Conservation (phyloP, 2,329 filamentous ascomycete genomes). For the Talaromyces sp. region DNA sequence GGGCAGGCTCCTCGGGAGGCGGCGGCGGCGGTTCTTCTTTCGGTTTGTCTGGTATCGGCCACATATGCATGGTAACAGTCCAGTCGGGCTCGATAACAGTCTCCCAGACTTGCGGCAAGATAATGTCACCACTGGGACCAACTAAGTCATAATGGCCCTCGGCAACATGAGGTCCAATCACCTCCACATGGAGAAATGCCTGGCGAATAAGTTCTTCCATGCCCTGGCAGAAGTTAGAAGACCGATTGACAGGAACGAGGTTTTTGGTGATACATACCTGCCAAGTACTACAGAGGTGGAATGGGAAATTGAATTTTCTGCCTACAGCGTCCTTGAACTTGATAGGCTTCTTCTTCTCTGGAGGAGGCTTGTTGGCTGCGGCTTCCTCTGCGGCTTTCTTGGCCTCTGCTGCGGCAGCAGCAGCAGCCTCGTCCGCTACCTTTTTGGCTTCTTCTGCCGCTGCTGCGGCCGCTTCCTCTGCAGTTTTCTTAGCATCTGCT, state of each 20-base stretch:
- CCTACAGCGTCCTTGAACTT: constrained; percentile 89
- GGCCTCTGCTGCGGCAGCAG: constrained; percentile 41
- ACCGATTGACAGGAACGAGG: background rate
- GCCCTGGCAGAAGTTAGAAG: constrained; percentile 49
- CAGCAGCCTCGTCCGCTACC: constrained; percentile 43
- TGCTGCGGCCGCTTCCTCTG: constrained; percentile 33
- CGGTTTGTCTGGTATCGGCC: constrained; percentile 54
- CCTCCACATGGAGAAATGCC: constrained; percentile 73
- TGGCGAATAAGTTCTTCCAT: constrained; percentile 85
- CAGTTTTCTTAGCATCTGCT: constrained; percentile 46
- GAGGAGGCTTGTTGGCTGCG: constrained; percentile 35
- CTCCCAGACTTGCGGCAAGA: constrained; percentile 76
- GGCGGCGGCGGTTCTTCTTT: constrained; percentile 32
- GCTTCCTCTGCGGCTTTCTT: constrained; percentile 28
- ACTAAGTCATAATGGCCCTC: constrained; percentile 76
- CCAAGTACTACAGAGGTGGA: constrained; percentile 79
- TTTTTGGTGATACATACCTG: constrained; percentile 50
- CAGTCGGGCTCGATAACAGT: constrained; percentile 74
- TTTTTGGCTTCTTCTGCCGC: constrained; percentile 44
- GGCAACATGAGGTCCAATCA: constrained; percentile 69
- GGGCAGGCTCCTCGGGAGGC: constrained; percentile 18
- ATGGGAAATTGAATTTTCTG: constrained; percentile 89
- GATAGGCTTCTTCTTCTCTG: constrained; percentile 66
- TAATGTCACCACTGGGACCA: constrained; percentile 75
- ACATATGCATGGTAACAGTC: constrained; percentile 64